Conservation (phyloP, 306 rosid genomes). For the Psophocarpus tetragonolobus region DNA sequence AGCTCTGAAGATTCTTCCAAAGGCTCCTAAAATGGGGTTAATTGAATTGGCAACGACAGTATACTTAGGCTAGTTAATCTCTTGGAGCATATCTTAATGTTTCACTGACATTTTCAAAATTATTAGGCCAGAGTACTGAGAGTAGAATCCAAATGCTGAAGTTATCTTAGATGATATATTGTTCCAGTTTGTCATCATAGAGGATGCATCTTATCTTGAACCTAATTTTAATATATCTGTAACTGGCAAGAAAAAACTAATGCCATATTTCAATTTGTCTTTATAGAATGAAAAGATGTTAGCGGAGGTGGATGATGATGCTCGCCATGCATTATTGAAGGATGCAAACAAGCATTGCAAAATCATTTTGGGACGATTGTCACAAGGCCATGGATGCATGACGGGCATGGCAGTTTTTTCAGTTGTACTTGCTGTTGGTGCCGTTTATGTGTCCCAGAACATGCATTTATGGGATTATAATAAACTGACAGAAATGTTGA, state of each 20-base stretch:
- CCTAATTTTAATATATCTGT: background rate
- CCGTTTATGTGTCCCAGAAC: conserved; percentile 43
- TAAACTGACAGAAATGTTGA: conserved; percentile 39
- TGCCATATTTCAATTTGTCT: conserved; percentile 16
- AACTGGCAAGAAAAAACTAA: background rate
- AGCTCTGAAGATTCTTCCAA: background rate
- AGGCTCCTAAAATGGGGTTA: background rate
- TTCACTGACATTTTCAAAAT: background rate
- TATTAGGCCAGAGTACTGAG: background rate
- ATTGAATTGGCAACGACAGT: background rate
- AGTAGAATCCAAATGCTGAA: background rate
- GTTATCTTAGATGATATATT: conserved; percentile 1
- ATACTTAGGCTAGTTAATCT: background rate
- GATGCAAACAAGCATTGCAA: conserved; percentile 51
- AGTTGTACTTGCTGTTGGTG: conserved; percentile 39
- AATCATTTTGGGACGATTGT: conserved; percentile 35
- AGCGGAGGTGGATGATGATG: conserved; percentile 32
- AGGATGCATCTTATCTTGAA: conserved; percentile 16
- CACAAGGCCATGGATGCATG: conserved; percentile 47
- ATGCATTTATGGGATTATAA: conserved; percentile 40
- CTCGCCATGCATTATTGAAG: conserved; percentile 35
- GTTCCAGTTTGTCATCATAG: background rate
- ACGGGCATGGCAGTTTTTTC: conserved; percentile 45
- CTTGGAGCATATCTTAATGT: background rate
- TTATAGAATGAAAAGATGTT: conserved; percentile 46